A percentile compares a stretch with the other conserved stretches of the same genome.
These are phyloP conservation scores for Phytophthora citrophthora DNA, from an alignment of 352 stramenopile genomes.

Conservation along the genomic window DNA sequence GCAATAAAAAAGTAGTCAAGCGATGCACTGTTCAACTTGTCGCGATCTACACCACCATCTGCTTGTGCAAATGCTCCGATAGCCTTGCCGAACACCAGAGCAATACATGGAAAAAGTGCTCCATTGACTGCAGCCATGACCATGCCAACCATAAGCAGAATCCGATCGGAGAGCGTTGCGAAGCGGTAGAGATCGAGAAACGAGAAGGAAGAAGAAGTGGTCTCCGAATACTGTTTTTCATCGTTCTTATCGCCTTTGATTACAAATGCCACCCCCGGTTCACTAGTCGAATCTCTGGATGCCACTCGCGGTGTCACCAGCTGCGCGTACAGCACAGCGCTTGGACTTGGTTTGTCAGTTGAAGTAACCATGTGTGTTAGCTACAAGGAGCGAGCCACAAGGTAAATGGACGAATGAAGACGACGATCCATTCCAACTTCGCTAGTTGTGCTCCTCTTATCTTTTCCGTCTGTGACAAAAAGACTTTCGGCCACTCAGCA, in stretches of 20 bases:
- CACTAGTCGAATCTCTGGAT: not conserved
- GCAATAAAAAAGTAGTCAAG: slow-evolving; percentile 38
- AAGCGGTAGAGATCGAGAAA: slow-evolving; percentile 38
- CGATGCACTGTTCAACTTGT: slow-evolving; percentile 29
- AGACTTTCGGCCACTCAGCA: not conserved
- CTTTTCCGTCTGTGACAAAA: slow-evolving; percentile 7
- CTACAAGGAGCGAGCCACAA: not conserved
- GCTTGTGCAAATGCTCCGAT: slow-evolving; percentile 46
- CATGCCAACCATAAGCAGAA: slow-evolving; percentile 24
- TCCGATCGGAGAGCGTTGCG: slow-evolving; percentile 22
- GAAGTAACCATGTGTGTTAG: slow-evolving; percentile 1
- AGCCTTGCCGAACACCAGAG: slow-evolving; percentile 42
- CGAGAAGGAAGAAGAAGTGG: slow-evolving; percentile 1
- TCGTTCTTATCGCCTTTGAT: slow-evolving; percentile 6
- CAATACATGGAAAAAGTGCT: slow-evolving; percentile 27
- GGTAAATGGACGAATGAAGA: slow-evolving; percentile 12
- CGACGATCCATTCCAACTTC: not conserved
- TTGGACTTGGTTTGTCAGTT: slow-evolving; percentile 1
- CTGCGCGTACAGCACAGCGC: slow-evolving; percentile 12
- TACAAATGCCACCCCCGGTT: not conserved
- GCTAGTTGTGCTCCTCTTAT: not conserved
- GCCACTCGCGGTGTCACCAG: slow-evolving; percentile 10
- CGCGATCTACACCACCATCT: slow-evolving; percentile 24
- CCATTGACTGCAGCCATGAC: slow-evolving; percentile 32
- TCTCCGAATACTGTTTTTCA: not conserved